A percentile compares a stretch with the other conserved stretches of the same genome.
phyloP scores from a whole-genome alignment of 1,284 basidiomycete genomes.

The Sanguinoderma infundibulare region DNA sequence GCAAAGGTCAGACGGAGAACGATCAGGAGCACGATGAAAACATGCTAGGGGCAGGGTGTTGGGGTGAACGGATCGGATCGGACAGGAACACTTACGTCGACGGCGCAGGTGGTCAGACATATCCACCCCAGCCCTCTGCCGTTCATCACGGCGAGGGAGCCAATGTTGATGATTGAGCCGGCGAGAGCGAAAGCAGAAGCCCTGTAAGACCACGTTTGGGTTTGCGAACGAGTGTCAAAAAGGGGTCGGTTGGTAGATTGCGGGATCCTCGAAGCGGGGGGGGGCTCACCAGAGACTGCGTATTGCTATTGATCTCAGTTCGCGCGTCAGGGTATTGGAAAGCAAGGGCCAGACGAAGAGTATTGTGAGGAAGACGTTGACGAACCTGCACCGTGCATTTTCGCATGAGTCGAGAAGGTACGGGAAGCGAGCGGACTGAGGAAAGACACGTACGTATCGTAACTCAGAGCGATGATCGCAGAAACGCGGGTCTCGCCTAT shows the following conservation, averaged over 20 bases:
- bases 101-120: conserved; percentile 55
- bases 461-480: conserved; percentile 45
- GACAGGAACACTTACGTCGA: conserved; percentile 46
- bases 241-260: background rate
- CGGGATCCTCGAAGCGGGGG: too few relatives aligned
- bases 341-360: conserved; percentile 54
- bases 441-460: conserved; percentile 41
- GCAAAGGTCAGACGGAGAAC: background rate
- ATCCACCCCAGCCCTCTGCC: conserved; percentile 58
- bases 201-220: conserved; percentile 31
- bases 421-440: background rate
- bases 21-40: background rate
- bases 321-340: conserved; percentile 39
- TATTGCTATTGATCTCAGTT: conserved; percentile 39
- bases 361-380: conserved; percentile 47
- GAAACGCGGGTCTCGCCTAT: conserved; percentile 36
- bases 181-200: conserved; percentile 50
- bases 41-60: too few relatives aligned
- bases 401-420: too few relatives aligned
- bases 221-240: too few relatives aligned
- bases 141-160: conserved; percentile 50
- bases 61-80: too few relatives aligned
- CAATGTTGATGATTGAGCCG: conserved; percentile 50
- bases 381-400: conserved; percentile 33
- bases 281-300: conserved; percentile 44